These are phyloP conservation scores for Puccinia triticina DNA, from an alignment of 1,284 basidiomycete genomes.

Conservation along the genomic window DNA sequence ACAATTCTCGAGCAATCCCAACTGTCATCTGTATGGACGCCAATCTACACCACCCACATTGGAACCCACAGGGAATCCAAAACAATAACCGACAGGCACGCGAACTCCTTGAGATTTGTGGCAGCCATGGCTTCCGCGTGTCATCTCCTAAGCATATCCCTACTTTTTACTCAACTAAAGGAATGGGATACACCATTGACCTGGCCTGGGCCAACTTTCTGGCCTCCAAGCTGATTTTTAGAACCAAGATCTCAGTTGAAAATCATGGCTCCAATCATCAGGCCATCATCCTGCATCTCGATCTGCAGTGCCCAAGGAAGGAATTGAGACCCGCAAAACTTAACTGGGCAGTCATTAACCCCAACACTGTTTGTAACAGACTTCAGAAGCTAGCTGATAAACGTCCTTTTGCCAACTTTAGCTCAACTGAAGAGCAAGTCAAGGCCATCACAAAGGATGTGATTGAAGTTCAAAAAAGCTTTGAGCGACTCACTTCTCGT, in stretches of 20 bases:
- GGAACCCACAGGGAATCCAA: not conserved
- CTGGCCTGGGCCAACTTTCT: not conserved
- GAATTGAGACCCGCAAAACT: not conserved
- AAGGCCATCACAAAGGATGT: too few species aligned
- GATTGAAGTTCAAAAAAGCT: not conserved
- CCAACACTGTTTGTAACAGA: too few species aligned
- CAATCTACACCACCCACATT: constrained; percentile 1
- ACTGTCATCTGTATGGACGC: not conserved
- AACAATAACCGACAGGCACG: not conserved
- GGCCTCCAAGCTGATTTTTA: not conserved
- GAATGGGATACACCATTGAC: not conserved
- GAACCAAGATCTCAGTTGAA: not conserved
- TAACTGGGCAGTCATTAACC: too few species aligned
- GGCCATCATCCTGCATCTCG: not conserved
- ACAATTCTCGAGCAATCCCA: not conserved
- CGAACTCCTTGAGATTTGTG: not conserved
- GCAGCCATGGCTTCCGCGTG: not conserved
- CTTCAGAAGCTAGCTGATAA: too few species aligned
- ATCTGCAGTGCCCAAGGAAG: not conserved
- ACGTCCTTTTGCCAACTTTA: too few species aligned
- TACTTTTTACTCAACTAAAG: not conserved
- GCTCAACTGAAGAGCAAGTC: too few species aligned
- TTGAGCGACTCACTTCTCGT: not conserved
- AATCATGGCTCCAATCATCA: constrained; percentile 1
- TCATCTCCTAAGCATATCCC: not conserved